phyloP scores from a whole-genome alignment of 108 stramenopile species.

The Pseudonitzschia pungens region DNA sequence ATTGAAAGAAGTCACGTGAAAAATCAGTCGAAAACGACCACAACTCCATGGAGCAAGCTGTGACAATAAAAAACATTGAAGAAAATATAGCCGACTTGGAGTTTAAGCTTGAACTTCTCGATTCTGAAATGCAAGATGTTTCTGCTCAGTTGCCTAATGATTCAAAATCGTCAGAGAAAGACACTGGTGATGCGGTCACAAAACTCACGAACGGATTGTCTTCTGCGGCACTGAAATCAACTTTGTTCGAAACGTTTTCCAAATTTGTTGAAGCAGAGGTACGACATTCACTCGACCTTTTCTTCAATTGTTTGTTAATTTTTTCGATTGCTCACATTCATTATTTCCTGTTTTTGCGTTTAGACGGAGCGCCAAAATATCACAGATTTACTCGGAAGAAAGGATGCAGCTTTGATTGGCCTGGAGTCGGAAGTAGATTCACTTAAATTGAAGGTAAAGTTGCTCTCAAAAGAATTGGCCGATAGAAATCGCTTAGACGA shows the following conservation, averaged over 20 bases:
- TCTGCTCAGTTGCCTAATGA: slow-evolving; percentile 41
- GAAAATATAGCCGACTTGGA: slow-evolving; percentile 67
- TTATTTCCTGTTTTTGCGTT: not conserved
- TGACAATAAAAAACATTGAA: slow-evolving; percentile 33
- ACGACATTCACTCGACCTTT: slow-evolving; percentile 13
- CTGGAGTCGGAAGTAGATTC: slow-evolving; percentile 68
- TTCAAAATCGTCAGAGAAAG: slow-evolving; percentile 19
- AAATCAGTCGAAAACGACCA: slow-evolving; percentile 12
- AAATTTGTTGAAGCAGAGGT: slow-evolving; percentile 56
- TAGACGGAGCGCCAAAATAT: slow-evolving; percentile 35
- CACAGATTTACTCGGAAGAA: slow-evolving; percentile 38
- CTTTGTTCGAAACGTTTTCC: slow-evolving; percentile 63
- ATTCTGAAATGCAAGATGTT: slow-evolving; percentile 64
- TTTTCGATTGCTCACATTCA: not conserved
- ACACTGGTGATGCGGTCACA: slow-evolving; percentile 33
- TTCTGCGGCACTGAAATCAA: slow-evolving; percentile 54
- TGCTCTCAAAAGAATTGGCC: slow-evolving; percentile 48
- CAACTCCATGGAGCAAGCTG: not conserved
- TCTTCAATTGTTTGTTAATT: not conserved
- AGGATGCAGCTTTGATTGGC: slow-evolving; percentile 62
- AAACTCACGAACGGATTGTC: slow-evolving; percentile 56
- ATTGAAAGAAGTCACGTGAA: slow-evolving; percentile 37
- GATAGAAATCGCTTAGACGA: slow-evolving; percentile 36
- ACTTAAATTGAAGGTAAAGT: slow-evolving; percentile 40
- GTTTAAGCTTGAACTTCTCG: slow-evolving; percentile 77